A percentile compares a stretch with the other conserved stretches of the same genome.
Evolutionary conservation across 164 flowering plant genomes (phyloP).

Genomic region (Vitis labrusca): DNA sequence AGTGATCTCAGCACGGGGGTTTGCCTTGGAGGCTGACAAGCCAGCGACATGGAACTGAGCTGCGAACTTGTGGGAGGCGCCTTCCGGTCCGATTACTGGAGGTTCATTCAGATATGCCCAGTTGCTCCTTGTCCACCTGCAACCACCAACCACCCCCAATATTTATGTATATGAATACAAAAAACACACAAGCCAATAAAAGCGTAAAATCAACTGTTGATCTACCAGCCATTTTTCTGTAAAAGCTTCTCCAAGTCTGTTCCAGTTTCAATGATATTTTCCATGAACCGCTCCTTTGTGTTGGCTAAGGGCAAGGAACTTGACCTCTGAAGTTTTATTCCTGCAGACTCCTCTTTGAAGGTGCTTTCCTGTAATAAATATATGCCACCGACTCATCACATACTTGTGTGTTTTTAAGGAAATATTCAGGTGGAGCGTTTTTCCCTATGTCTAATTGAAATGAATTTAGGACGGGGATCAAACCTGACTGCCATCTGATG

Average conservation of each 20-base stretch:
- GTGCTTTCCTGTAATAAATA: slow-evolving; percentile 22
- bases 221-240: slow-evolving; percentile 51
- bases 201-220: background rate
- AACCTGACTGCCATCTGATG: slow-evolving; percentile 18
- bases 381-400: background rate
- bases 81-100: slow-evolving; percentile 50
- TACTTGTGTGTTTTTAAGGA: too few relatives aligned
- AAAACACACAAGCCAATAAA: too few relatives aligned
- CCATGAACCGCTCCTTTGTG: slow-evolving; percentile 13
- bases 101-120: slow-evolving; percentile 72
- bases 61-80: slow-evolving; percentile 36
- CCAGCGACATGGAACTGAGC: slow-evolving; percentile 48
- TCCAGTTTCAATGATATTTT: slow-evolving; percentile 11
- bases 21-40: slow-evolving; percentile 15
- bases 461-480: background rate
- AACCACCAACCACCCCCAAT: background rate
- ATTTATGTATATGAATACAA: background rate
- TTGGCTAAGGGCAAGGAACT: slow-evolving; percentile 37
- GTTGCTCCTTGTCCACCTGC: slow-evolving; percentile 86
- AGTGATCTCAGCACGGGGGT: slow-evolving; percentile 17
- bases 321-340: slow-evolving; percentile 29
- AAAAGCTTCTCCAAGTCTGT: slow-evolving; percentile 28
- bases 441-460: too few relatives aligned
- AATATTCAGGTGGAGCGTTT: background rate
- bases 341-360: slow-evolving; percentile 1